Conservation (phyloP, 106 monocot genomes). For the Alisma plantagoaquatica region DNA sequence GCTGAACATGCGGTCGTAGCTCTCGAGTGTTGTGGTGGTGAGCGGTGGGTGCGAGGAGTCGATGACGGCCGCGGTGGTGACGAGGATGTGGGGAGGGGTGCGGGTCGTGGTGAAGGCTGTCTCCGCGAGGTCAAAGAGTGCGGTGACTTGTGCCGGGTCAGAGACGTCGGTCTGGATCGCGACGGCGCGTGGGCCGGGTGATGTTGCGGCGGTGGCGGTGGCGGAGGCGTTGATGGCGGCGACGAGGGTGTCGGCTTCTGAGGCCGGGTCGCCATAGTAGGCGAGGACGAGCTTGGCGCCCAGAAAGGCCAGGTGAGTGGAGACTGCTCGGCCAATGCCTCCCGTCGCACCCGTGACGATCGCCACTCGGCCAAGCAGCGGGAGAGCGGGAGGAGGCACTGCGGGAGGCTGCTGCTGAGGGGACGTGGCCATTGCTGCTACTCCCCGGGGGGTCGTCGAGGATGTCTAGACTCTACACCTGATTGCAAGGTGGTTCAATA, state of each 20-base stretch:
- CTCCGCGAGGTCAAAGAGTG: slow-evolving; percentile 18
- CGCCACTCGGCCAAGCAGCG: slow-evolving; percentile 5
- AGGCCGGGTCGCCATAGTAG: not conserved
- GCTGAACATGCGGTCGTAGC: slow-evolving; percentile 18
- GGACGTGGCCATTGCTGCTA: not conserved
- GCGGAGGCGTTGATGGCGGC: slow-evolving; percentile 7
- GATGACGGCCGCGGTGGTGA: slow-evolving; percentile 21
- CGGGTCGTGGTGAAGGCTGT: slow-evolving; percentile 16
- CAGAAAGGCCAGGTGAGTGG: slow-evolving; percentile 9
- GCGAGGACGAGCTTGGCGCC: slow-evolving; percentile 7
- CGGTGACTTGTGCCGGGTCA: slow-evolving; percentile 8
- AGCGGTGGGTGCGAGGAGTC: slow-evolving; percentile 24
- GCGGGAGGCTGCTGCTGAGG: no score
- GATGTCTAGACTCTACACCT: no score
- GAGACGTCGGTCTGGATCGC: slow-evolving; percentile 21
- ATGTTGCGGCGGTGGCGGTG: not conserved
- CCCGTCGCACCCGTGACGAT: slow-evolving; percentile 8
- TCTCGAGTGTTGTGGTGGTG: slow-evolving; percentile 13
- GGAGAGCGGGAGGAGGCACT: not conserved
- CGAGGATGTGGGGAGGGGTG: slow-evolving; percentile 18
- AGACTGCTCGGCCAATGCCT: slow-evolving; percentile 8
- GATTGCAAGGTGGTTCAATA: no score
- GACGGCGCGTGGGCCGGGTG: slow-evolving; percentile 11
- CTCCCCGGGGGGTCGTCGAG: no score
- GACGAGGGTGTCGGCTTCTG: slow-evolving; percentile 13